Evolutionary conservation across 164 flowering plant genomes (phyloP).

Genomic region (Warburgia ugandensis): DNA sequence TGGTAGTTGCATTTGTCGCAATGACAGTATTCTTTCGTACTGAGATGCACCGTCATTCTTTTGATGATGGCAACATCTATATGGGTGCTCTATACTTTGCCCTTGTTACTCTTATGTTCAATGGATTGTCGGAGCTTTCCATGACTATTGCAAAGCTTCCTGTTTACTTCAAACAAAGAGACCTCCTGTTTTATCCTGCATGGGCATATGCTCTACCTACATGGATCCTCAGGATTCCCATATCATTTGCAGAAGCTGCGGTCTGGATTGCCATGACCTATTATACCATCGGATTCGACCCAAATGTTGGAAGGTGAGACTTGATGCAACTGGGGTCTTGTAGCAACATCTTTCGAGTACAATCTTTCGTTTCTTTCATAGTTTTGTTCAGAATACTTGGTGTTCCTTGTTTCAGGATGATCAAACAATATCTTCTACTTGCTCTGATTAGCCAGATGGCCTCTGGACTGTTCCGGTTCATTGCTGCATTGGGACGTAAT

Average conservation of each 20-base stretch:
- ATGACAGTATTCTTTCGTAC: constrained; percentile 17
- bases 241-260: constrained; percentile 8
- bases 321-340: neutral
- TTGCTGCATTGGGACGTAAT: constrained; percentile 37
- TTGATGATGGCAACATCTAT: constrained; percentile 8
- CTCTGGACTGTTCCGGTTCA: constrained; percentile 38
- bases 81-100: constrained; percentile 14
- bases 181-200: constrained; percentile 14
- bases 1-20: constrained; percentile 3
- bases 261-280: constrained; percentile 13
- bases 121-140: constrained; percentile 14
- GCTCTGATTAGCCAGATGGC: constrained; percentile 44
- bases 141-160: constrained; percentile 16
- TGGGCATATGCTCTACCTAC: constrained; percentile 17
- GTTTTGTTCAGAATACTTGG: too few relatives aligned
- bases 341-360: too few relatives aligned
- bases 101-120: constrained; percentile 3
- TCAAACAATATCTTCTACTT: constrained; percentile 39
- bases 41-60: constrained; percentile 12
- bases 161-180: constrained; percentile 20
- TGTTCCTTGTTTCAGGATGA: constrained; percentile 33
- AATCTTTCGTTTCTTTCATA: neutral
- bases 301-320: constrained; percentile 14
- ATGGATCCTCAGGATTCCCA: constrained; percentile 18
- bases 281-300: constrained; percentile 13